phyloP scores from a whole-genome alignment of 345 rosid species.

The Psidium guajava region DNA sequence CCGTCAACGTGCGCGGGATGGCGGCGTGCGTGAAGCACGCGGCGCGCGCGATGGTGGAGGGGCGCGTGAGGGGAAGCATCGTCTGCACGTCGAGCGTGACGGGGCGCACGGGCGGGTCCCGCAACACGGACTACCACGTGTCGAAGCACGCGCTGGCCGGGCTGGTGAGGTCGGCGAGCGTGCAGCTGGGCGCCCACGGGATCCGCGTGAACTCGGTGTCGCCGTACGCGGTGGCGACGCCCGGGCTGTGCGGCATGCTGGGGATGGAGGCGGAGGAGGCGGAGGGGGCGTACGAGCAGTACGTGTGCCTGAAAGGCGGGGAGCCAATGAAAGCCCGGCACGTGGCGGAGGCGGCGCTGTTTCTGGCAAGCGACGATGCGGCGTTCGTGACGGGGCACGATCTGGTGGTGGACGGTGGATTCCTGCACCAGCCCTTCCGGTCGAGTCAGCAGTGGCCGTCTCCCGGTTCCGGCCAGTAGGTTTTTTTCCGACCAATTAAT shows the following conservation, averaged over 20 bases:
- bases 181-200: constrained; percentile 13
- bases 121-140: constrained; percentile 9
- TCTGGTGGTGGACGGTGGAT: constrained; percentile 11
- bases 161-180: constrained; percentile 10
- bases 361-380: constrained; percentile 8
- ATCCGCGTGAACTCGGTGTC: constrained; percentile 18
- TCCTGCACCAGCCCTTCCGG: neutral
- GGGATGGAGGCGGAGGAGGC: neutral
- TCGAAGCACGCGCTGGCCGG: constrained; percentile 19
- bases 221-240: constrained; percentile 10
- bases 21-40: constrained; percentile 15
- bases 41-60: constrained; percentile 15
- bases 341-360: constrained; percentile 15
- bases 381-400: constrained; percentile 5
- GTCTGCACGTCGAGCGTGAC: constrained; percentile 13
- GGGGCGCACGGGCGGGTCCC: neutral
- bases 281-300: neutral
- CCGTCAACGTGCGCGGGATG: constrained; percentile 11
- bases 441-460: neutral
- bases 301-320: neutral
- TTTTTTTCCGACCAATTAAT: neutral
- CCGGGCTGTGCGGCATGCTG: neutral
- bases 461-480: neutral
- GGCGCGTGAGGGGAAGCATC: constrained; percentile 13
- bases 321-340: neutral